Percentiles rank a stretch among this genome's conserved stretches.
Conservation (phyloP, 352 stramenopile species). For the Phytophthora ramorum region DNA sequence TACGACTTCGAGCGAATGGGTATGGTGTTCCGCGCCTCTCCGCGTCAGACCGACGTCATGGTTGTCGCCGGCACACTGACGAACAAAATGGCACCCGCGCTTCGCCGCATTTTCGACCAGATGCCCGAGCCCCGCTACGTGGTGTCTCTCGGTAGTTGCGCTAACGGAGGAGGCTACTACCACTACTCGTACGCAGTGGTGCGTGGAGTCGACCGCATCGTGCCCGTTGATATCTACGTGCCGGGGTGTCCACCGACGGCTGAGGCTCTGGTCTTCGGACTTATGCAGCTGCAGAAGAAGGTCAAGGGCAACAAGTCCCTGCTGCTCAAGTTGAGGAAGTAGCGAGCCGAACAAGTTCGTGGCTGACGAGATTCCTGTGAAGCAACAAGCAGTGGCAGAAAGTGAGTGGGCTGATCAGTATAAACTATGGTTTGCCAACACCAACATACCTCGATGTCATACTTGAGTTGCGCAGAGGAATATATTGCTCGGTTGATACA, state of each 20-base stretch:
- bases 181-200: slow-evolving; percentile 99
- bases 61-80: slow-evolving; percentile 99
- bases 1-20: slow-evolving; percentile 99
- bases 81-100: slow-evolving; percentile 99
- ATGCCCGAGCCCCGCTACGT: slow-evolving; percentile 99
- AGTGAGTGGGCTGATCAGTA: too few species aligned
- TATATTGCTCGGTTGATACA: too few species aligned
- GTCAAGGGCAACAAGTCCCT: slow-evolving; percentile 98
- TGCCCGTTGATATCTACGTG: slow-evolving; percentile 99
- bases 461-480: too few species aligned
- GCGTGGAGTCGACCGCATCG: slow-evolving; percentile 96
- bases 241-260: slow-evolving; percentile 98
- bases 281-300: slow-evolving; percentile 99
- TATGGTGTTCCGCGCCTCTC: slow-evolving; percentile 97
- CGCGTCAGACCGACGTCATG: slow-evolving; percentile 98
- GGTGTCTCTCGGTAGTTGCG: slow-evolving; percentile 98
- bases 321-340: slow-evolving; percentile 97
- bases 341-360: slow-evolving; percentile 29
- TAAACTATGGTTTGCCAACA: too few species aligned
- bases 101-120: slow-evolving; percentile 98
- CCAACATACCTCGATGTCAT: too few species aligned
- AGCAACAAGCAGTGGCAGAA: slow-evolving; percentile 4
- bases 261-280: slow-evolving; percentile 97
- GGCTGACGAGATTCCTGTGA: slow-evolving; percentile 13
- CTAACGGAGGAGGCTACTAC: slow-evolving; percentile 95